Evolutionary conservation across 495 filamentous ascomycete genomes (phyloP).

Genomic region (Hypomontagnella monticulosa): DNA sequence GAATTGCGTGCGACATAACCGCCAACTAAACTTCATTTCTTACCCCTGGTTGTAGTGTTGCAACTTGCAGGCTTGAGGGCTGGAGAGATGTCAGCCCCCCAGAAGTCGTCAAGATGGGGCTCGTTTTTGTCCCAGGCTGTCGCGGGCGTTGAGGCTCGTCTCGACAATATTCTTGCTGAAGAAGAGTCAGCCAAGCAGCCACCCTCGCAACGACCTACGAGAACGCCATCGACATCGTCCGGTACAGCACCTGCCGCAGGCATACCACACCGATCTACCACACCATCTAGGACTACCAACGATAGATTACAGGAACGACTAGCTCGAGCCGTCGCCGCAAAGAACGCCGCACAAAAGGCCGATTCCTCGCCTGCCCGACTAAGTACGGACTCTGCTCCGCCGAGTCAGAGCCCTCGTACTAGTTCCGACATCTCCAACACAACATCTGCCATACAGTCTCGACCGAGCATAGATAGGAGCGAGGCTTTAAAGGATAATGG

Average conservation of each 20-base stretch:
- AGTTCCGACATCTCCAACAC: conserved; percentile 33
- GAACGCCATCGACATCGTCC: conserved; percentile 41
- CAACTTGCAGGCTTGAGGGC: conserved; percentile 21
- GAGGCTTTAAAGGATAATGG: conserved; percentile 3
- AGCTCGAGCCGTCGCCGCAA: conserved; percentile 68
- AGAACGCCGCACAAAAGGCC: conserved; percentile 42
- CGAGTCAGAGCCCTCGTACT: conserved; percentile 38
- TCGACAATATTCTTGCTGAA: conserved; percentile 92
- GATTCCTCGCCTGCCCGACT: conserved; percentile 33
- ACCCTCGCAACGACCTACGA: conserved; percentile 38
- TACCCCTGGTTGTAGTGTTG: conserved; percentile 3
- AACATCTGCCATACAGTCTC: neutral
- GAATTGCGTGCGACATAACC: conserved; percentile 26
- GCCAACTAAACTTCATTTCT: conserved; percentile 4
- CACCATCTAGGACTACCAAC: conserved; percentile 65
- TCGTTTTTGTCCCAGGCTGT: conserved; percentile 91
- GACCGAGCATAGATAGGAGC: neutral
- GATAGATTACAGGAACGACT: conserved; percentile 87
- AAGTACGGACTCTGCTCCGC: conserved; percentile 33
- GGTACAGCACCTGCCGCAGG: conserved; percentile 18
- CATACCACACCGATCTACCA: conserved; percentile 37
- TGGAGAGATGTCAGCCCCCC: conserved; percentile 50
- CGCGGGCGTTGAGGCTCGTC: conserved; percentile 88
- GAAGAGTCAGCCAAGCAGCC: conserved; percentile 56
- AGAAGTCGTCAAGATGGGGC: conserved; percentile 72